Evolutionary conservation across 805 yeast species (phyloP).

Genomic region (Helenozyma rhizophorensis): DNA sequence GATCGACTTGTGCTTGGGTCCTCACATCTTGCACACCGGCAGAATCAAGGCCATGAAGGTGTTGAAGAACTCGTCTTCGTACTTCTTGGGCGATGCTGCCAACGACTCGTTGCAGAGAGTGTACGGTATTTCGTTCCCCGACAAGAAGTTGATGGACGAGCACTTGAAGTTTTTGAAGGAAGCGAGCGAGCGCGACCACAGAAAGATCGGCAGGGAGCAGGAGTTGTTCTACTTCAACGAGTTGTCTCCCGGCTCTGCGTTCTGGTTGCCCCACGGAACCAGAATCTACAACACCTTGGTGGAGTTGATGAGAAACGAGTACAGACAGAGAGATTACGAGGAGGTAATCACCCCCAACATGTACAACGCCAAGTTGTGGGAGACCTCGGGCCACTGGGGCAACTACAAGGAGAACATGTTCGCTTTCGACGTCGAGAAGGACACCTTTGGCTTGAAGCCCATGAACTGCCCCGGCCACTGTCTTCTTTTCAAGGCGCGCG

Average conservation of each 20-base stretch:
- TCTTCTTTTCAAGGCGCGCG: constrained; percentile 84
- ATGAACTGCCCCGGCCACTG: constrained; percentile 94
- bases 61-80: constrained; percentile 92
- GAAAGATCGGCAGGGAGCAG: constrained; percentile 95
- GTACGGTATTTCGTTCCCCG: constrained; percentile 98
- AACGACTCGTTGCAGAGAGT: constrained; percentile 96
- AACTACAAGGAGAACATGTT: constrained; percentile 98
- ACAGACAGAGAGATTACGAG: constrained; percentile 90
- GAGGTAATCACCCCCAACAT: constrained; percentile 99
- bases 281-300: constrained; percentile 89
- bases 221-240: constrained; percentile 94
- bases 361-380: constrained; percentile 97
- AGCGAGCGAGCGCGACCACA: constrained; percentile 93
- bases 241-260: constrained; percentile 95
- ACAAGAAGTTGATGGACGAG: constrained; percentile 91
- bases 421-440: constrained; percentile 94
- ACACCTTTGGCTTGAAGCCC: constrained; percentile 89
- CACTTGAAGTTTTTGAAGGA: constrained; percentile 92
- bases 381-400: constrained; percentile 98
- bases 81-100: constrained; percentile 87
- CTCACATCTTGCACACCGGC: constrained; percentile 97
- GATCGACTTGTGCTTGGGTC: constrained; percentile 96
- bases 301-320: constrained; percentile 76
- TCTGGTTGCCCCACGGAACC: constrained; percentile 99
- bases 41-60: constrained; percentile 91